These are phyloP conservation scores for Gloeopeniophorella convolvens DNA, from an alignment of 768 basidiomycete species.

Conservation along the genomic window DNA sequence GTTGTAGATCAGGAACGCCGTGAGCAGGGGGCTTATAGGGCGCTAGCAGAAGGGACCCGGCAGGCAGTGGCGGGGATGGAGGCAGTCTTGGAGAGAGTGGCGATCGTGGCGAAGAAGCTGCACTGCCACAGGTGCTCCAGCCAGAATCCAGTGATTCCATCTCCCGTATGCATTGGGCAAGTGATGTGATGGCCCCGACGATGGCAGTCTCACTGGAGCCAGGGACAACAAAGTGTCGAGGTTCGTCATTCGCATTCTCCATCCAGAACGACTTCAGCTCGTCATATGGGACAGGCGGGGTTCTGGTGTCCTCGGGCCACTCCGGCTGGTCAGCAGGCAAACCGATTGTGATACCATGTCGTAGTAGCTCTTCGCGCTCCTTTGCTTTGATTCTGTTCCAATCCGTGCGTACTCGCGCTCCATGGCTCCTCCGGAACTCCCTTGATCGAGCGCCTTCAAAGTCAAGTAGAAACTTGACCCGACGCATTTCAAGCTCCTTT, in stretches of 20 bases:
- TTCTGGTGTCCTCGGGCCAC: slow-evolving; percentile 26
- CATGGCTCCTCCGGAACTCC: slow-evolving; percentile 31
- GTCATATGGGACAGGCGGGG: slow-evolving; percentile 30
- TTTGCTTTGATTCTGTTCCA: slow-evolving; percentile 26
- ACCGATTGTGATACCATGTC: slow-evolving; percentile 17
- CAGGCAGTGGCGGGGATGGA: too few species aligned
- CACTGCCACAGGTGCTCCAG: slow-evolving; percentile 9
- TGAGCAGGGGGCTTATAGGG: not conserved
- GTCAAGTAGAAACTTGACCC: slow-evolving; percentile 50
- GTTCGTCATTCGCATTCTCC: slow-evolving; percentile 28
- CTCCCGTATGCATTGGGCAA: slow-evolving; percentile 10
- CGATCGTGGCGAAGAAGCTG: slow-evolving; percentile 10
- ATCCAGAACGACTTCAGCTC: slow-evolving; percentile 34
- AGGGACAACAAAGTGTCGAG: slow-evolving; percentile 34
- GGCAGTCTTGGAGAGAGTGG: not conserved
- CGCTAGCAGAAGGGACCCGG: too few species aligned
- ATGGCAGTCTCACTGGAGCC: slow-evolving; percentile 21
- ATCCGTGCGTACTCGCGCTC: slow-evolving; percentile 26
- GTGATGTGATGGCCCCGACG: not conserved
- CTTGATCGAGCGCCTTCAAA: slow-evolving; percentile 31
- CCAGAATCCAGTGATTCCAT: slow-evolving; percentile 11
- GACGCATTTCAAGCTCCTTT: slow-evolving; percentile 46
- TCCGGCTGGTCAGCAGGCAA: slow-evolving; percentile 10
- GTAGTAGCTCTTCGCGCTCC: slow-evolving; percentile 28
- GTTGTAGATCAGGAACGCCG: not conserved